Evolutionary conservation across 2,329 filamentous ascomycete genomes (phyloP).

Genomic region (Cordyceps cateniannulata): DNA sequence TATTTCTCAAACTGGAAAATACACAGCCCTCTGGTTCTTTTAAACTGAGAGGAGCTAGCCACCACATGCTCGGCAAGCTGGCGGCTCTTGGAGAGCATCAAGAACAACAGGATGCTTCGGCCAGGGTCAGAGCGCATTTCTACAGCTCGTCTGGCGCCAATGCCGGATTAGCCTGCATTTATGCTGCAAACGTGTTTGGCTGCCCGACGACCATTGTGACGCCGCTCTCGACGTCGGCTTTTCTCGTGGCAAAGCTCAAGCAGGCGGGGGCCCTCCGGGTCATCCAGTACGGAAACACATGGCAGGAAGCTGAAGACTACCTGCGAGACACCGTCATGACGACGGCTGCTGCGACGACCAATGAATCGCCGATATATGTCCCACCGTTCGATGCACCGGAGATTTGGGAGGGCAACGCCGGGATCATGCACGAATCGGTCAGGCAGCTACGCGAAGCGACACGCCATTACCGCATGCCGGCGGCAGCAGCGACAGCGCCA

Average conservation of each 20-base stretch:
- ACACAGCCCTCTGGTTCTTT: conserved; percentile 78
- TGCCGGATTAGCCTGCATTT: conserved; percentile 72
- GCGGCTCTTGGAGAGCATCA: conserved; percentile 21
- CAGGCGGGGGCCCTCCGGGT: conserved; percentile 57
- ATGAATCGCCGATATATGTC: conserved; percentile 48
- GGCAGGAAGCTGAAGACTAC: conserved; percentile 62
- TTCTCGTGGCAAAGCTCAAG: conserved; percentile 64
- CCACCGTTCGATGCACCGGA: conserved; percentile 61
- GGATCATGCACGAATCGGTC: conserved; percentile 43
- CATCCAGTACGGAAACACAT: conserved; percentile 58
- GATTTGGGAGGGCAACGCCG: conserved; percentile 57
- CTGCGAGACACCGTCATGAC: conserved; percentile 48
- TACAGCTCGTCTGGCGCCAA: conserved; percentile 72
- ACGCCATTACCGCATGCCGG: conserved; percentile 14
- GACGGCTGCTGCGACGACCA: conserved; percentile 18
- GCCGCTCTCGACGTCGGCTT: conserved; percentile 54
- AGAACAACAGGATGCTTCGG: conserved; percentile 4
- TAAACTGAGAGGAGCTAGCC: conserved; percentile 72
- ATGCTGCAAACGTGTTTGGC: conserved; percentile 55
- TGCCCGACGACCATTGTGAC: conserved; percentile 66
- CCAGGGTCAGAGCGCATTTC: conserved; percentile 44
- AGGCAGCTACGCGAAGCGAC: conserved; percentile 25
- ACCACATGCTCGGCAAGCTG: conserved; percentile 51
- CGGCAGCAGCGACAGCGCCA: too few species aligned
- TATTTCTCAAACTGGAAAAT: conserved; percentile 78